Base-by-base conservation (phyloP, 495 filamentous ascomycete genomes). In the Aspergillus sparsus region DNA sequence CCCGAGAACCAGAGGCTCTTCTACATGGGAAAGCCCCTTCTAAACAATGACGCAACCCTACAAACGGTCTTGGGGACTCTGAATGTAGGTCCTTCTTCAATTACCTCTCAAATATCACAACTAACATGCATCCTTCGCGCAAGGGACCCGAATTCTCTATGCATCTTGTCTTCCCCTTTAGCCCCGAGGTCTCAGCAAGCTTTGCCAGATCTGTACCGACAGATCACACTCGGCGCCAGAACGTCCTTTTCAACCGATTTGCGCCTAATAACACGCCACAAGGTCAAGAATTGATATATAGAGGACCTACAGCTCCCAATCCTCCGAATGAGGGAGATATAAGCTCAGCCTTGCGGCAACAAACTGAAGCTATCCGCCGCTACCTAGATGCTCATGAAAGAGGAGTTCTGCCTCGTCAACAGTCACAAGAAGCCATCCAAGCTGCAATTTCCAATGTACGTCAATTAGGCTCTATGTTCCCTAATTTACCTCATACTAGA, bases 1-100 rank as follows among this genome's bases (percentile, higher is more conserved):
- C 66, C 83, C 70, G 58, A 67, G 5, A 74, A 74, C 5, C 87
- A 90, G 65, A 77, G 87, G 10, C 67, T 92, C 45, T 90, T 91
- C 31, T 85, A 89, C 62, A 75, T 82, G 57, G 89, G 89, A 7
- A 83, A 82, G 50, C 70, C 83, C 36, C 74, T 91, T 16, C 59
- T 70, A 16, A 77, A 80, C 58, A 80, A 86, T 16, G 72, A 62
- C 15, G 77, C 79, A 32, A 87, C 79, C 0, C 73, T 92, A 67
- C 62, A 76, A 45, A 80, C 83, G 15, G 68, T 90, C 0, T 82
- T 91, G 64, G 80, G 80, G 4, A 72, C 79, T 50, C 71, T 81
- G 33, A 65, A 79, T 58, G 87, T 90, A 75, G 64, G 83, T 75
- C 12, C 8, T 34, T 32, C 32, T 7, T 35, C 6, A 27, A 52